Evolutionary conservation across 345 rosid species (phyloP).

Genomic region (Camelina neglecta): DNA sequence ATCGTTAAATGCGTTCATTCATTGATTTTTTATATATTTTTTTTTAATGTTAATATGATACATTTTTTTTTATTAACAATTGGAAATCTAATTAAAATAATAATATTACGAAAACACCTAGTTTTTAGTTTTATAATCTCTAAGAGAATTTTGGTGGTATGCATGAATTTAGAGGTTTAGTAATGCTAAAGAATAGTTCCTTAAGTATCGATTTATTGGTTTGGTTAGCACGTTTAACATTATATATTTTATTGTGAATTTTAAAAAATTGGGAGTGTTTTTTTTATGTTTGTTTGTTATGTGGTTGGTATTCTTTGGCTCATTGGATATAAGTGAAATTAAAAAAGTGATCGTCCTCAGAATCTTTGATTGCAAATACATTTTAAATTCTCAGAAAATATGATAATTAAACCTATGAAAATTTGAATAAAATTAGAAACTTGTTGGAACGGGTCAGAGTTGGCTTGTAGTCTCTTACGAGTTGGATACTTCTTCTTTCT

Average conservation of each 20-base stretch:
- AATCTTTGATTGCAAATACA: too few species aligned
- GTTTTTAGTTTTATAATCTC: background rate
- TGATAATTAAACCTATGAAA: background rate
- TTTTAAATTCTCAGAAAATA: too few species aligned
- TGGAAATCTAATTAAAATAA: background rate
- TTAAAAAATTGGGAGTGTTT: background rate
- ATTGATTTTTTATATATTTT: too few species aligned
- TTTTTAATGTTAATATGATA: background rate
- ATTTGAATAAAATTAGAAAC: background rate
- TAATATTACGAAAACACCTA: background rate
- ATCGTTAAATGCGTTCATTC: background rate
- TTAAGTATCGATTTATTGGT: background rate
- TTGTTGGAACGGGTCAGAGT: constrained; percentile 21
- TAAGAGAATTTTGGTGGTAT: background rate
- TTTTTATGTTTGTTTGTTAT: background rate
- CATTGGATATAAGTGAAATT: background rate
- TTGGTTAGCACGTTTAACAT: too few species aligned
- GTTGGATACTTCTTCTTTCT: constrained; percentile 40
- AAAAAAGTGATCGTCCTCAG: background rate
- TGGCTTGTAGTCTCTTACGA: constrained; percentile 36
- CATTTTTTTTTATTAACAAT: background rate
- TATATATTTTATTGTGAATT: too few species aligned
- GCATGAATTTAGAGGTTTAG: constrained; percentile 13
- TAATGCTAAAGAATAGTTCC: constrained; percentile 5
- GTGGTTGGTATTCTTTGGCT: background rate